Evolutionary conservation across 1,284 basidiomycete genomes (phyloP), one percentile per base, ranked within the genome.

Genomic region (Wallemia hederae): DNA sequence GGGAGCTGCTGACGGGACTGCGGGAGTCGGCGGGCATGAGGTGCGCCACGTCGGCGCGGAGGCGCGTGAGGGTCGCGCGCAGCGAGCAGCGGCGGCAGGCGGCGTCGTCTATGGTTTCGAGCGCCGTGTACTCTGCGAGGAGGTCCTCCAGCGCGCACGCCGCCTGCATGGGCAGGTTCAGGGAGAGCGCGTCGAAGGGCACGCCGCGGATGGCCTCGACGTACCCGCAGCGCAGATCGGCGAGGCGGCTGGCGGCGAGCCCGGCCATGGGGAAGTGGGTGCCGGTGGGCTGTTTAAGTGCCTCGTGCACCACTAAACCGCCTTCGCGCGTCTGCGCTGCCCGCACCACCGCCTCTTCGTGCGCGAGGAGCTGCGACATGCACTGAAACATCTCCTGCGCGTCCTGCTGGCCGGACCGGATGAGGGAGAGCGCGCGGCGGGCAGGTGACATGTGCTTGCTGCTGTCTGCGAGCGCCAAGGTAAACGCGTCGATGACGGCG

Each of bases 341-440:
- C 62, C 80, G 78, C 1, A 87, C 76, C 0, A 78, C 74, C 1
- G 71, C 68, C 3, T 80, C 76, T 70, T 94, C 89, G 62, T 80
- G 80, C 70, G 86, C 86, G 65, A 92, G 76, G 57, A 80, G 84
- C 68, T 90, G 86, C 0, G 87, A 83, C 24, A 94, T 73, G 33
- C 91, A 79, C 65, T 90, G 81, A 71, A 91, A 92, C n/a, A 94
- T 75, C 68, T 94, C 90, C 67, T 94, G 90, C 1, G 89, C 89
- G 69, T 94, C 89, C 72, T 94, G 89, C 69, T 94, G 89, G 67
- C 91, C 85, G 17, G 85, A 79, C 1, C 85, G 86, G 62, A 78
- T 78, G 67, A 92, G 39, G 11, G 39, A 49, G n/a, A 49, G 39
- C 3, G 39, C 39, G 22, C 39, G 39, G 5, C 22, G 11, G 81